Percentiles rank a stretch among this genome's conserved stretches.
Conservation (phyloP, 2,329 filamentous ascomycete species). For the Fusarium sp. region DNA sequence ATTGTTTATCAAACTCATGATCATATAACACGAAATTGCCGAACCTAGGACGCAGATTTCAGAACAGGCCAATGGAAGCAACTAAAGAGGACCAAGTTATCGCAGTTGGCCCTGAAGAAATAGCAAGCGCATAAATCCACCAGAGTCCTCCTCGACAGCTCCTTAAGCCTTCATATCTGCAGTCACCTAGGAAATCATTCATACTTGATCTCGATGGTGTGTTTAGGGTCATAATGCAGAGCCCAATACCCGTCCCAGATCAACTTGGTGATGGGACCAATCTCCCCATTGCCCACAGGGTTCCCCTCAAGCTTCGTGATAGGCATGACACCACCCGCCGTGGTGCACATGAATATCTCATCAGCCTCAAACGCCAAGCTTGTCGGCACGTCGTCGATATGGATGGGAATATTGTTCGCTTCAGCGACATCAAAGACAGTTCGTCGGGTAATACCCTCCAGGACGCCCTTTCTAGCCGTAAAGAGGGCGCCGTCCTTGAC, state of each 20-base stretch:
- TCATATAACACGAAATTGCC: not conserved
- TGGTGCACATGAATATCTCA: not conserved
- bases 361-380: not conserved
- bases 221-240: not conserved
- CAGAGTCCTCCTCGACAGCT: not conserved
- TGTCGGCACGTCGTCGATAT: not conserved
- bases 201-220: not conserved
- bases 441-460: not conserved
- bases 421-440: not conserved
- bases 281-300: not conserved
- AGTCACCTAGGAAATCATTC: not conserved
- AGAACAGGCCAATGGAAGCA: not conserved
- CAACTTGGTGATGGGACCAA: not conserved
- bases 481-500: not conserved
- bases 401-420: not conserved
- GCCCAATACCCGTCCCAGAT: not conserved
- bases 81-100: not conserved
- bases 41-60: not conserved
- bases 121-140: not conserved
- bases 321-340: not conserved
- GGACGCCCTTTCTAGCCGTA: not conserved
- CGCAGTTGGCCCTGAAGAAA: not conserved
- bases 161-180: not conserved
- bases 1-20: not conserved
- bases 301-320: not conserved